phyloP scores from a whole-genome alignment of 1,284 basidiomycete genomes.

The Lignosus rhinocerotis region DNA sequence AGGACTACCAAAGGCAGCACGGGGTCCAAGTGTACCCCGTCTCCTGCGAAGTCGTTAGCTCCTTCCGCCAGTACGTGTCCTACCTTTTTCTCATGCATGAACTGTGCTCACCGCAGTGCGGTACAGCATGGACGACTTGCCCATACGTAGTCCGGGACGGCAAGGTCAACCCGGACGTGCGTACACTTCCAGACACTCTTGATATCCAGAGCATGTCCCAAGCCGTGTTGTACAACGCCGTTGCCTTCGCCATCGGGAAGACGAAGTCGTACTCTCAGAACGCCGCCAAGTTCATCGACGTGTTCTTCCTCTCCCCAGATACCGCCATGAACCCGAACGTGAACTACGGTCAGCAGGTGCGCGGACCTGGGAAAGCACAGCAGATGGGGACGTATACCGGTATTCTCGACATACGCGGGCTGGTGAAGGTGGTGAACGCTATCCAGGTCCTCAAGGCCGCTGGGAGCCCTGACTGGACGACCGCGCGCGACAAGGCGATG shows the following conservation, averaged over 20 bases:
- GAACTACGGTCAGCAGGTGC: conserved; percentile 63
- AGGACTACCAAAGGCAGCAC: conserved; percentile 22
- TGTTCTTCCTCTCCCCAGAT: conserved; percentile 59
- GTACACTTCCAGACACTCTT: conserved; percentile 53
- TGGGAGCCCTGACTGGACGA: conserved; percentile 56
- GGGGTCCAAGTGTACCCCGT: conserved; percentile 35
- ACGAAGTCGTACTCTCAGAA: conserved; percentile 40
- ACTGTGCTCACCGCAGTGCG: not conserved
- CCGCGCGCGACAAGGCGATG: conserved; percentile 51
- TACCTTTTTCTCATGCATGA: not conserved
- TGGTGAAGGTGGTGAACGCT: conserved; percentile 61
- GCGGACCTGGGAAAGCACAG: conserved; percentile 54
- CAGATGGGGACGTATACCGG: conserved; percentile 59
- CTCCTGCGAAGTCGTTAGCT: conserved; percentile 38
- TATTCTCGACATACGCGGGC: conserved; percentile 61
- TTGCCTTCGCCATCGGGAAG: conserved; percentile 53
- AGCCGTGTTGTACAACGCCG: conserved; percentile 60
- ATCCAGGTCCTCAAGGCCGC: conserved; percentile 55
- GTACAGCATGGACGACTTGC: conserved; percentile 62
- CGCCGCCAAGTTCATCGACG: conserved; percentile 48
- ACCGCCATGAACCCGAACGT: conserved; percentile 72
- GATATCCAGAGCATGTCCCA: conserved; percentile 57
- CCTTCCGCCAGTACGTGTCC: conserved; percentile 31
- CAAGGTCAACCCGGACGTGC: conserved; percentile 67
- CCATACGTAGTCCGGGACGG: conserved; percentile 61